Base-by-base conservation (phyloP, 2,329 filamentous ascomycete genomes). In the Fusarium duplospermum region DNA sequence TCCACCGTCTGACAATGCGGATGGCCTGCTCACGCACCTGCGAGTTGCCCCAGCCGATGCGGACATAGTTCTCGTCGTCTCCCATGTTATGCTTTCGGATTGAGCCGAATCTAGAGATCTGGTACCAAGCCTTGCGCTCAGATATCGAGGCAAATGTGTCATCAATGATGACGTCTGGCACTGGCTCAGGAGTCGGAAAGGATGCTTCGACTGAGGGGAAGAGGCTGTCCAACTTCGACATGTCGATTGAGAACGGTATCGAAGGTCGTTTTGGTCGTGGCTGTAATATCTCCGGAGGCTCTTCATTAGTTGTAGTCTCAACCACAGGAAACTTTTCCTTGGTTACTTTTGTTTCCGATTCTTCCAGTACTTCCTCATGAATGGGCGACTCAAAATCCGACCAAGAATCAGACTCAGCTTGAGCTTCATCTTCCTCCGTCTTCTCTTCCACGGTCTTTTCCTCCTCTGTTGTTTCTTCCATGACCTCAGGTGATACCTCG, bases 121-220 rank as follows among this genome's bases (percentile, higher is more conserved):
- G 89, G 73, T 92, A 92, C 91, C 91, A 93, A 9, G 86, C 85
- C 76, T 89, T 91, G 58, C 91, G 89, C 79, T 92, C 87, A 3
- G 87, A 87, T 4, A 87, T 86, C 3, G 85, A 84, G 6, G 83
- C 82, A 69, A 91, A 91, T 31, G 83, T 88, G 77, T 91, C 89
- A 33, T 80, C 80, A 20, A 89, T 83, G 52, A 88, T 79, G 33
- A 83, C 80, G 33, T 89, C 88, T 0, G 88, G 81, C 0, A 89
- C 73, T 4, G 76, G 76, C 47, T 81, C 82, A 2, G 82, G 76
- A 0, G 84, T 78, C 2, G 76, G 71, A 24, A 79, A 78, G 7
- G 64, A 64, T 3, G 75, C 27, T 18, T 72, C 66, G 2, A 74
- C 76, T 13, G 68, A 72, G 1, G 79, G 82, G 62, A 83, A 83